These are phyloP conservation scores for Berberis vulgaris DNA, from an alignment of 164 flowering plant species.

Conservation along the genomic window DNA sequence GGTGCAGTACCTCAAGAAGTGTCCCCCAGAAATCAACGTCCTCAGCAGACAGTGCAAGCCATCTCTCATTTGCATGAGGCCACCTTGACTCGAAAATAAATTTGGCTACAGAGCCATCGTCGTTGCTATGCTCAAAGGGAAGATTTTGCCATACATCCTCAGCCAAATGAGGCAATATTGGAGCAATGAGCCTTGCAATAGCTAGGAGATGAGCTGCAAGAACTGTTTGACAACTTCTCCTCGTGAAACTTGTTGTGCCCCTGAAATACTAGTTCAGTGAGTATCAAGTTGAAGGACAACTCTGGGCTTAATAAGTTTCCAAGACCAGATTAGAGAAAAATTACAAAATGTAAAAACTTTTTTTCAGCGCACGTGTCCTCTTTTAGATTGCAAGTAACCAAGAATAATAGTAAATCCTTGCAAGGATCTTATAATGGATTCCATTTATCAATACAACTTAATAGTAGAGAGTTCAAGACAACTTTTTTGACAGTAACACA, in stretches of 20 bases:
- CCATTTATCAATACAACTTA: too few relatives aligned
- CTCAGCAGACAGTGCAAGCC: slow-evolving; percentile 56
- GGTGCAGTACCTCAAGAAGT: slow-evolving; percentile 69
- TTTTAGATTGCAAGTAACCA: too few relatives aligned
- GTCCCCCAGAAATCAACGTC: slow-evolving; percentile 66
- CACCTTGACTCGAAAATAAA: slow-evolving; percentile 83
- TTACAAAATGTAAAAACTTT: too few relatives aligned
- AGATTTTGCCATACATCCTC: slow-evolving; percentile 96
- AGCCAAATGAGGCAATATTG: slow-evolving; percentile 90
- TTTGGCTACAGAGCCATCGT: slow-evolving; percentile 60
- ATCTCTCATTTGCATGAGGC: slow-evolving; percentile 57
- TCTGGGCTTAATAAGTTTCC: too few relatives aligned
- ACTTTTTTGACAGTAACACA: too few relatives aligned
- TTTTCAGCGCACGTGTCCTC: too few relatives aligned
- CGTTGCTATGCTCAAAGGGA: slow-evolving; percentile 51
- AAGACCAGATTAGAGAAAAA: too few relatives aligned
- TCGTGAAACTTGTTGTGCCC: slow-evolving; percentile 66
- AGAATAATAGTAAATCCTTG: too few relatives aligned
- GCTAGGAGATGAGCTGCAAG: slow-evolving; percentile 85
- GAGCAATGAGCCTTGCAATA: slow-evolving; percentile 67
- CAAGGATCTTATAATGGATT: too few relatives aligned
- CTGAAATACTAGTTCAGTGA: slow-evolving; percentile 26
- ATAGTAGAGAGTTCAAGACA: too few relatives aligned
- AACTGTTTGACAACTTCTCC: slow-evolving; percentile 95
- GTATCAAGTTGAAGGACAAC: background rate